phyloP scores from a whole-genome alignment of 352 stramenopile species.

The Phytopythium mirpurense region DNA sequence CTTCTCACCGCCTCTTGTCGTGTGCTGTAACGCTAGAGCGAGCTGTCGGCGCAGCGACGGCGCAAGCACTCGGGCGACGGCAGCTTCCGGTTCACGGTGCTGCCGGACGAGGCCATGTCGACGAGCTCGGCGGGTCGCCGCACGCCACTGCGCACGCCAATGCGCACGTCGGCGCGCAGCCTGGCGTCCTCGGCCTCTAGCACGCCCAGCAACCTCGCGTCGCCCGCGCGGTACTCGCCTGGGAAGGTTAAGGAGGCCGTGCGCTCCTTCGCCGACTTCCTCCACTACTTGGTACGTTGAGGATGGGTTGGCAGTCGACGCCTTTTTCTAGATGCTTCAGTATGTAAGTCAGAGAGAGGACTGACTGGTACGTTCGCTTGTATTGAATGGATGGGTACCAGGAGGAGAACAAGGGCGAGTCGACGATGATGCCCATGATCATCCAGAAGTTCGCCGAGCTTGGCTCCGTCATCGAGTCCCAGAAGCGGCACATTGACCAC shows the following conservation, averaged over 20 bases:
- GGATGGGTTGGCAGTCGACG: no score
- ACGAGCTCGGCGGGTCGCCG: constrained; percentile 9
- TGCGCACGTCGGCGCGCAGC: not conserved
- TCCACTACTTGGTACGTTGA: constrained; percentile 72
- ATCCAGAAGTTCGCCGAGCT: constrained; percentile 74
- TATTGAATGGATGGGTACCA: no score
- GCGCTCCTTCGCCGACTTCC: constrained; percentile 76
- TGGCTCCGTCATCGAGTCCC: constrained; percentile 75
- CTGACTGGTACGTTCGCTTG: no score
- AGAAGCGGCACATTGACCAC: constrained; percentile 80
- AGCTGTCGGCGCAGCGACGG: constrained; percentile 17
- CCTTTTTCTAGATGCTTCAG: no score
- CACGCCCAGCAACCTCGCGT: constrained; percentile 32
- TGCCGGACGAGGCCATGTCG: constrained; percentile 30
- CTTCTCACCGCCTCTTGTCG: not conserved
- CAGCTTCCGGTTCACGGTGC: constrained; percentile 55
- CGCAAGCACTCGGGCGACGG: constrained; percentile 19
- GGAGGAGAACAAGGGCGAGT: constrained; percentile 69
- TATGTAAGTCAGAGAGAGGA: no score
- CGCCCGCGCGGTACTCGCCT: constrained; percentile 59
- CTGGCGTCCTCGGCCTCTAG: constrained; percentile 15
- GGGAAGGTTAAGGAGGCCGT: constrained; percentile 74
- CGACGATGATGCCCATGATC: constrained; percentile 72
- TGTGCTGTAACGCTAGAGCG: not conserved
- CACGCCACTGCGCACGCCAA: constrained; percentile 20